Base-by-base conservation (phyloP, 768 basidiomycete genomes). In the Auricularia auricula-judae region DNA sequence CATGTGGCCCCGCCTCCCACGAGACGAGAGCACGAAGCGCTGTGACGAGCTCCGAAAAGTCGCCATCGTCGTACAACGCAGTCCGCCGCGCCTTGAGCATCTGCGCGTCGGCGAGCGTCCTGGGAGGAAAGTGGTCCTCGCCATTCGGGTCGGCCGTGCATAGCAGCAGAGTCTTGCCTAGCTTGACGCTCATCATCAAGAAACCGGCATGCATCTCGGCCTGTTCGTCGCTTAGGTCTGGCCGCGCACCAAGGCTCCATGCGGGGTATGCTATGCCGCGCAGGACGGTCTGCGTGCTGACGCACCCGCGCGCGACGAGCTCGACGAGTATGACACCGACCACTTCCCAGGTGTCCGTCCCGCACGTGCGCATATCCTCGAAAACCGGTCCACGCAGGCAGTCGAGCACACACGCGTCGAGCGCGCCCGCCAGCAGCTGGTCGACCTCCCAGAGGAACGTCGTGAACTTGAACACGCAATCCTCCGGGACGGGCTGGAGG, bases 251-350 rank as follows among this genome's bases (percentile, higher is more conserved):
- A 18, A 81, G 75, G 61, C 79, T 76, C 91, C 90, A 93, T 3
- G 85, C 84, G 21, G 88, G 89, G 71, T 89, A 91, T n/a, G 91
- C 81, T 18, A 93, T 73, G 14, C 89, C 89, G 63, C 80, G 76
- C 44, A 93, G 74, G 56, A 93, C 80, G 0, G 88, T 90, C 1
- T 88, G 88, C 5, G 86, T 84, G 64, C 82, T 82, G 44, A 92
- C 75, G 3, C 88, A 86, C 21, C 87, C 88, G 63, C 83, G 82
- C 21, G 86, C 81, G 34, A 81, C 80, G 33, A 91, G 77, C 69
- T 85, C 83, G 2, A 90, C 73, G 5, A 91, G 76, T 3, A 89
- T 82, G 3, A 82, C 76, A 1, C 79, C 80, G 61, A 89, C 76
- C 34, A 87, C 78, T 65, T 83, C 82, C 91, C 91, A 93, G 0